phyloP scores from a whole-genome alignment of 371 early-diverging fungal species.

The Aphelidium insulamus region DNA sequence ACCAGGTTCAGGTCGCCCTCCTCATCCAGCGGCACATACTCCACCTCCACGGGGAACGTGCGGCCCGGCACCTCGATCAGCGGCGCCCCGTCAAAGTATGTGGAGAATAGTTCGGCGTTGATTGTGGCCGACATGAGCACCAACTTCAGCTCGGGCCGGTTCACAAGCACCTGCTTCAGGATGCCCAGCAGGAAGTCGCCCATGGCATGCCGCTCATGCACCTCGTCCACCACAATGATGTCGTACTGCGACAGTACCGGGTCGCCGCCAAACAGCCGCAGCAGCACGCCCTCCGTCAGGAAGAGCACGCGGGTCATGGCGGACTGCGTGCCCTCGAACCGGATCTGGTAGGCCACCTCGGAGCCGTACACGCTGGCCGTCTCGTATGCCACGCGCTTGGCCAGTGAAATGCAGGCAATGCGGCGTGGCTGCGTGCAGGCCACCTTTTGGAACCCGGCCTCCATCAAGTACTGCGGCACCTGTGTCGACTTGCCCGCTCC shows the following conservation, averaged over 20 bases:
- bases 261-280: conserved; percentile 48
- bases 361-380: conserved; percentile 39
- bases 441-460: conserved; percentile 45
- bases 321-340: conserved; percentile 41
- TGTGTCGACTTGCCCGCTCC: too few relatives aligned
- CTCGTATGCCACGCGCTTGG: conserved; percentile 49
- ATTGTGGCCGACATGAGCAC: conserved; percentile 68
- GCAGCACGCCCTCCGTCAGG: conserved; percentile 59
- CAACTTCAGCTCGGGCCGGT: conserved; percentile 17
- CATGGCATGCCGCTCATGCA: conserved; percentile 47
- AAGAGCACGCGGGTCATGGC: conserved; percentile 45
- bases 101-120: conserved; percentile 30
- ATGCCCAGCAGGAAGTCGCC: conserved; percentile 35
- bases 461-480: conserved; percentile 74
- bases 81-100: conserved; percentile 11
- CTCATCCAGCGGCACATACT: conserved; percentile 18
- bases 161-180: conserved; percentile 23
- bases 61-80: conserved; percentile 21
- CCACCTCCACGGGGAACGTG: conserved; percentile 21
- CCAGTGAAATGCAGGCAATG: conserved; percentile 74
- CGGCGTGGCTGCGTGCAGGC: conserved; percentile 85
- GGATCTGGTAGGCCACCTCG: conserved; percentile 40
- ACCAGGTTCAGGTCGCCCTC: conserved; percentile 27
- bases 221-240: conserved; percentile 56
- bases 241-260: conserved; percentile 32